phyloP scores from a whole-genome alignment of 202 grass and related monocot genomes.

The Musa balbisiana region DNA sequence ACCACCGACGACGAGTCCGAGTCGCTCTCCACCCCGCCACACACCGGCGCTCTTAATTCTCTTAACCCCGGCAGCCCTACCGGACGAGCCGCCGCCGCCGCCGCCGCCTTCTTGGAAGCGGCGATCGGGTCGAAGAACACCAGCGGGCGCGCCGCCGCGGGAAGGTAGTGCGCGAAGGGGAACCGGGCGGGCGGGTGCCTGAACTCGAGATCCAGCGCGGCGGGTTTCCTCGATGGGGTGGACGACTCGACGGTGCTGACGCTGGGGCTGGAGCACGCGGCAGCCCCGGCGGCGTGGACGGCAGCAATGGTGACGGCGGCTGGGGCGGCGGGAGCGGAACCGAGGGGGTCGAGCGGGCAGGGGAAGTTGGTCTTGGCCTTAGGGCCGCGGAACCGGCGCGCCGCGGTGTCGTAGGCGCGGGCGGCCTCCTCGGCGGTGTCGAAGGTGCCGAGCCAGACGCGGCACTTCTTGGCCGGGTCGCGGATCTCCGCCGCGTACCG shows the following conservation, averaged over 20 bases:
- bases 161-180: background rate
- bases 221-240: background rate
- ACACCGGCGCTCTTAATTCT: background rate
- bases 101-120: background rate
- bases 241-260: constrained; percentile 12
- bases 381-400: constrained; percentile 37
- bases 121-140: background rate
- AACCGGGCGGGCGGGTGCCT: background rate
- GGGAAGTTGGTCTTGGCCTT: background rate
- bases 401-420: constrained; percentile 61
- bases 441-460: constrained; percentile 93
- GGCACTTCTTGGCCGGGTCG: constrained; percentile 18
- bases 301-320: background rate
- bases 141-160: background rate
- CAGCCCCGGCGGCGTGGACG: no score
- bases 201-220: constrained; percentile 10
- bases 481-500: constrained; percentile 19
- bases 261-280: background rate
- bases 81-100: background rate
- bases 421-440: constrained; percentile 84
- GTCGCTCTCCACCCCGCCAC: constrained; percentile 8
- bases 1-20: constrained; percentile 5
- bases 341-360: background rate
- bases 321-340: background rate
- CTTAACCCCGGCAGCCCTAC: background rate